Conservation (phyloP, 78 protist species). For the Thecamonas trahens region DNA sequence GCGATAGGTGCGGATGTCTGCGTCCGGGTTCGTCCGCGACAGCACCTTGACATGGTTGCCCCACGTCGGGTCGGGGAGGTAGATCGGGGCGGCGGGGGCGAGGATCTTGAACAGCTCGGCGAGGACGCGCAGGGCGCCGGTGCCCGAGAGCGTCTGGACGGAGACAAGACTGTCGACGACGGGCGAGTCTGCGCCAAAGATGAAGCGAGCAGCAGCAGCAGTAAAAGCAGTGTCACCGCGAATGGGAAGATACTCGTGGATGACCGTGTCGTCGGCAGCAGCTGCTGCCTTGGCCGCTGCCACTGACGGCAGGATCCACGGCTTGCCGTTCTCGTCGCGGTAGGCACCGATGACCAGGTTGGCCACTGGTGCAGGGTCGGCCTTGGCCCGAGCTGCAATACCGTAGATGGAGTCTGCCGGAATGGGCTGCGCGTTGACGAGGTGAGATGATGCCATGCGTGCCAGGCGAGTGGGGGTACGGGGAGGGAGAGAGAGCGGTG, state of each 20-base stretch:
- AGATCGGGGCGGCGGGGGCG: slow-evolving; percentile 33
- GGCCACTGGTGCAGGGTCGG: no score
- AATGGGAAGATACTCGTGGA: slow-evolving; percentile 86
- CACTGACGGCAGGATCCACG: slow-evolving; percentile 75
- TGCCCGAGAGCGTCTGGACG: slow-evolving; percentile 87
- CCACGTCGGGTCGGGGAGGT: slow-evolving; percentile 94
- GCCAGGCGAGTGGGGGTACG: no score
- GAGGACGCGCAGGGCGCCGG: slow-evolving; percentile 84
- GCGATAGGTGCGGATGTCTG: slow-evolving; percentile 43
- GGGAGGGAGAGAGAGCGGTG: no score
- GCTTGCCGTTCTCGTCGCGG: slow-evolving; percentile 83
- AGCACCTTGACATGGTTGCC: slow-evolving; percentile 64
- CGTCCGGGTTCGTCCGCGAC: no score
- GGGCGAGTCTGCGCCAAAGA: slow-evolving; percentile 21
- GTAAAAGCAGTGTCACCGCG: slow-evolving; percentile 54
- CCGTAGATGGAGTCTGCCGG: no score
- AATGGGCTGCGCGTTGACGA: no score
- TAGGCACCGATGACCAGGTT: slow-evolving; percentile 89
- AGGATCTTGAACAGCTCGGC: slow-evolving; percentile 59
- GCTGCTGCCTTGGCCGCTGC: background rate
- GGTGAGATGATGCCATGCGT: no score
- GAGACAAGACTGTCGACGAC: slow-evolving; percentile 32
- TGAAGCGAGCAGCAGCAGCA: slow-evolving; percentile 20
- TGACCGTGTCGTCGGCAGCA: slow-evolving; percentile 10
- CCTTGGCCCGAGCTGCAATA: no score